phyloP scores from a whole-genome alignment of 2,329 filamentous ascomycete genomes.

The Fusarium sambucinum region DNA sequence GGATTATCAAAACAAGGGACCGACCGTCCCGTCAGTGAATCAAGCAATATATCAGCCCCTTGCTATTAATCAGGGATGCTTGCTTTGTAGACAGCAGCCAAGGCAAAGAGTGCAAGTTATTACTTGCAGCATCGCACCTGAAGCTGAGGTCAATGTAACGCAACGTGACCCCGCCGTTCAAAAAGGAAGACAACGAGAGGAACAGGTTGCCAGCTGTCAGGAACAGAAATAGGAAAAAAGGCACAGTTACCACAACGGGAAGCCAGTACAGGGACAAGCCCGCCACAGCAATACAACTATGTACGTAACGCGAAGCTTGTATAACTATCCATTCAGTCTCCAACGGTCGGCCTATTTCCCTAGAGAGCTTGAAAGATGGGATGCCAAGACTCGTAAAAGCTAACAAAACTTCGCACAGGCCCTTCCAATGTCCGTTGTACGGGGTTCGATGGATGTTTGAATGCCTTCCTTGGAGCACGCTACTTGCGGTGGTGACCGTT shows the following conservation, averaged over 20 bases:
- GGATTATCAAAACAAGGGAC: constrained; percentile 20
- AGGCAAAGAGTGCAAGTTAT: constrained; percentile 6
- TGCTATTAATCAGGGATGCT: constrained; percentile 12
- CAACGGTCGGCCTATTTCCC: constrained; percentile 19
- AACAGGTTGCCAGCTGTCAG: constrained; percentile 26
- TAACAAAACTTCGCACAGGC: constrained; percentile 37
- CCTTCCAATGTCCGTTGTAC: constrained; percentile 29
- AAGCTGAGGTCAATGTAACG: constrained; percentile 50
- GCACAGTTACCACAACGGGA: constrained; percentile 2
- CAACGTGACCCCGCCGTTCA: constrained; percentile 38
- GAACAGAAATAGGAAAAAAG: constrained; percentile 18
- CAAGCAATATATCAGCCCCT: constrained; percentile 26
- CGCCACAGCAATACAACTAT: background rate
- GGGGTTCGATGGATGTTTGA: constrained; percentile 20
- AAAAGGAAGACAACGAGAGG: background rate
- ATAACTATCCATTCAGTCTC: constrained; percentile 2
- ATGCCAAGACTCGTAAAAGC: constrained; percentile 44
- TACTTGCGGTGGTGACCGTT: constrained; percentile 47
- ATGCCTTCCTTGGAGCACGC: constrained; percentile 43
- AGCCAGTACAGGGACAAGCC: constrained; percentile 2
- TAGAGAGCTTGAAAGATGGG: constrained; percentile 36
- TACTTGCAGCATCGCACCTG: constrained; percentile 39
- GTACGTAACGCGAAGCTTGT: background rate
- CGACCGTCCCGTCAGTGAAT: constrained; percentile 24
- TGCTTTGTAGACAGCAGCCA: background rate